A percentile compares a stretch with the other conserved stretches of the same genome.
phyloP scores from a whole-genome alignment of 2,329 filamentous ascomycete species.

The Septoria linicola region DNA sequence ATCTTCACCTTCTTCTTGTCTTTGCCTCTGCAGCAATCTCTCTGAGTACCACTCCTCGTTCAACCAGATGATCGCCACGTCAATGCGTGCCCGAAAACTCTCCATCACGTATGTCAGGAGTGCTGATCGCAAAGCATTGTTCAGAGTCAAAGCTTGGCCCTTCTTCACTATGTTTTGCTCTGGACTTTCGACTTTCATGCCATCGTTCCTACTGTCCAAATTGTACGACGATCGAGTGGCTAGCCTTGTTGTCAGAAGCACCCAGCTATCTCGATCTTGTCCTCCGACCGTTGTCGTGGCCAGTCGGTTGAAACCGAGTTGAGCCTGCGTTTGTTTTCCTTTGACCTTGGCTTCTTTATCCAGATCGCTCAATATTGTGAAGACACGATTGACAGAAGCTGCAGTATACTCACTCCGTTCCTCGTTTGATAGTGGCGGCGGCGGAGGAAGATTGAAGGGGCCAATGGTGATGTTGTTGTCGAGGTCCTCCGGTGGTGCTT shows the following conservation, averaged over 20 bases:
- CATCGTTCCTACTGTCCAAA: slow-evolving; percentile 54
- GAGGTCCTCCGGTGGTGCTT: slow-evolving; percentile 52
- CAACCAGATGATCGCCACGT: slow-evolving; percentile 88
- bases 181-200: slow-evolving; percentile 38
- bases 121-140: slow-evolving; percentile 72
- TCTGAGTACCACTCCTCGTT: slow-evolving; percentile 99
- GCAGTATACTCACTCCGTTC: slow-evolving; percentile 73
- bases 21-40: slow-evolving; percentile 53
- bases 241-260: slow-evolving; percentile 79
- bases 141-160: slow-evolving; percentile 49
- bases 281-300: slow-evolving; percentile 65
- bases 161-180: slow-evolving; percentile 22
- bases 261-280: slow-evolving; percentile 85
- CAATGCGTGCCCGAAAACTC: slow-evolving; percentile 86
- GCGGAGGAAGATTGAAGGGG: slow-evolving; percentile 75
- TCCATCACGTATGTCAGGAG: slow-evolving; percentile 85
- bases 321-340: slow-evolving; percentile 35
- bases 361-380: slow-evolving; percentile 71
- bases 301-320: slow-evolving; percentile 75
- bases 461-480: slow-evolving; percentile 58
- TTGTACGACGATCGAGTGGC: slow-evolving; percentile 76
- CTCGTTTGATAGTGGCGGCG: slow-evolving; percentile 69
- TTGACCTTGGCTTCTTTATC: slow-evolving; percentile 67
- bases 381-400: slow-evolving; percentile 71
- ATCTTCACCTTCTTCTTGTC: slow-evolving; percentile 17